Evolutionary conservation across 202 grass and related monocot genomes (phyloP).

Genomic region (Panicum virgatum): DNA sequence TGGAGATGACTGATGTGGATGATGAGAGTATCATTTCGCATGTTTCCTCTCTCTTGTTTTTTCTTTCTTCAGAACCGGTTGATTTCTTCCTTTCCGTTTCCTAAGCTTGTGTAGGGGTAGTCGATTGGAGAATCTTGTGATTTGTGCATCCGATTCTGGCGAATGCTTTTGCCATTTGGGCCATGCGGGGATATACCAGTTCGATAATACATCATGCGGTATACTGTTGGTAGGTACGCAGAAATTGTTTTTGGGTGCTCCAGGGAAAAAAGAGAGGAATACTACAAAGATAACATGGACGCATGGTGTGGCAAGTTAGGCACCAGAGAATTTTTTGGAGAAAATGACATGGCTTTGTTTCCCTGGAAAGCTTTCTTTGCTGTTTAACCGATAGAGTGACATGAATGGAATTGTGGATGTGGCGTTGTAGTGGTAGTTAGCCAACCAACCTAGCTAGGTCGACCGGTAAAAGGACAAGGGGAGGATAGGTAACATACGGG

Average conservation of each 20-base stretch:
- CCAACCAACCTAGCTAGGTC: not conserved
- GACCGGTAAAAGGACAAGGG: not conserved
- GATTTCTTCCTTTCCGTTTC: not conserved
- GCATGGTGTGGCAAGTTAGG: not conserved
- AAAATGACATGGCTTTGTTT: not conserved
- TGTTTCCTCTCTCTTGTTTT: conserved; percentile 5
- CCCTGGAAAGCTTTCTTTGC: not conserved
- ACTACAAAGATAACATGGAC: not conserved
- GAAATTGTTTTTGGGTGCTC: not conserved
- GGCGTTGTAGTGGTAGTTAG: conserved; percentile 9
- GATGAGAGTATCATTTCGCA: conserved; percentile 21
- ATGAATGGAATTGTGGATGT: not conserved
- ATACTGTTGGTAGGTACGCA: conserved; percentile 6
- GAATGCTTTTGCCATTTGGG: not conserved
- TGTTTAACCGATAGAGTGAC: conserved; percentile 11
- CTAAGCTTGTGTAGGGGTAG: not conserved
- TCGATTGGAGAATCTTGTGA: not conserved
- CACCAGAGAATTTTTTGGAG: conserved; percentile 2
- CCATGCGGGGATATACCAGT: conserved; percentile 11
- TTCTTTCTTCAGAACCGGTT: not conserved
- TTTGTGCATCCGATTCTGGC: not conserved
- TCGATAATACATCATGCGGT: conserved; percentile 12
- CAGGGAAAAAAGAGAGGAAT: not conserved
- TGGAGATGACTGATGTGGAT: conserved; percentile 38
- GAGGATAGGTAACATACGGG: not conserved